These are phyloP conservation scores for Phytophthora litchii DNA, from an alignment of 352 stramenopile species.

Conservation along the genomic window DNA sequence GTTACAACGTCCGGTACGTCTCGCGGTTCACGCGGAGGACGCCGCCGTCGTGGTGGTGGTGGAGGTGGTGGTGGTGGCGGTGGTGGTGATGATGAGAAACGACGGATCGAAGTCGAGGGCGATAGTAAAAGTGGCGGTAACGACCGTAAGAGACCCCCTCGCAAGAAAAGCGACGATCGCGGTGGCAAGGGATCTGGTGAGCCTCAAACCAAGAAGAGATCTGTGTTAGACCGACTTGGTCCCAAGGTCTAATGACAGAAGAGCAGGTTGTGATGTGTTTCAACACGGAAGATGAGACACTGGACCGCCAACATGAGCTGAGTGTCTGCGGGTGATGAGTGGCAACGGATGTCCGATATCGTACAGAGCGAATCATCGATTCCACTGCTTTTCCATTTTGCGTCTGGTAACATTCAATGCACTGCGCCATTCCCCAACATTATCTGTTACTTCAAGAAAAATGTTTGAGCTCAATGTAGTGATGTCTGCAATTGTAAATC, in stretches of 20 bases:
- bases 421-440: too few species aligned
- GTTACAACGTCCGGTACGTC: conserved; percentile 48
- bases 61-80: conserved; percentile 29
- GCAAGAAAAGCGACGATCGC: conserved; percentile 54
- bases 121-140: conserved; percentile 39
- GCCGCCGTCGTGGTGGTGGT: conserved; percentile 41
- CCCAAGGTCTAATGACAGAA: conserved; percentile 53
- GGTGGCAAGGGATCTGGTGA: conserved; percentile 59
- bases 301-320: neutral
- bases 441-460: too few species aligned
- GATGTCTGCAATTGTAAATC: too few species aligned
- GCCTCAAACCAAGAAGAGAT: conserved; percentile 77
- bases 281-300: conserved; percentile 1
- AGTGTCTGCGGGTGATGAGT: neutral
- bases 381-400: too few species aligned
- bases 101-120: conserved; percentile 64
- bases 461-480: too few species aligned
- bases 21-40: conserved; percentile 36
- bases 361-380: too few species aligned
- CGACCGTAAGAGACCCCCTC: conserved; percentile 30
- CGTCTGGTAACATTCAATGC: too few species aligned
- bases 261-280: neutral
- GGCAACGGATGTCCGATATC: too few species aligned
- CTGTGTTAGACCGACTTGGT: conserved; percentile 81
- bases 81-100: conserved; percentile 41